Base-by-base conservation (phyloP, 495 filamentous ascomycete species). In the Sporormia fimetaria region DNA sequence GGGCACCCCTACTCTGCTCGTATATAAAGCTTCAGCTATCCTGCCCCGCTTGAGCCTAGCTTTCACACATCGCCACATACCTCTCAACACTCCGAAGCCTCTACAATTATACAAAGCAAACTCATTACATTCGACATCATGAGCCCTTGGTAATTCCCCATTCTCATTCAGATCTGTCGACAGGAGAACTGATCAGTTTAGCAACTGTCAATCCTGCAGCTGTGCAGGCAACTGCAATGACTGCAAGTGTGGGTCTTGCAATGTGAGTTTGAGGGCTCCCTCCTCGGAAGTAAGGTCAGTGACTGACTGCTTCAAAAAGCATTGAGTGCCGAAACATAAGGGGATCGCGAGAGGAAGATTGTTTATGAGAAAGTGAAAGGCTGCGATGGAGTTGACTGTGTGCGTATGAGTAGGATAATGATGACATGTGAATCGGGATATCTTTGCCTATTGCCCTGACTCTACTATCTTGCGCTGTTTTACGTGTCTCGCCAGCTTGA, bases 181-280 rank as follows among this genome's bases (percentile, higher is more conserved):
- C 22, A 12, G 6, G 2, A 22, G 3, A 21, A 21, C 20, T 14
- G 17, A 7, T 18, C 9, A 14, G 14, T 4, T 9, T 36, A 36
- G 33, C 23, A 20, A 36, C 18, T 36, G 33, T 20, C 5, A 7
- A 15, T 18, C 33, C 7, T 36, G 33, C 17, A 7, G 5, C 5
- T 36, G 34, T 22, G 12, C 18, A 11, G 34, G 34, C 22, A 22
- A 37, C 22, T 37, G 34, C 36, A 16, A n/a, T 21, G n/a, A 10
- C 36, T 39, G 36, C 36, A 29, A 18, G 23, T 39, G 36, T 17
- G 36, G 36, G 23, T 39, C 36, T 25, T 39, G 36, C 23, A 28
- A 25, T 25, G 16, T 21, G 14, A 4, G 33, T 36, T 6, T 15
- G 5, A 14, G 11, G 15, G 10, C 16, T 16, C 4, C 27, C 36